Evolutionary conservation across 257 asterid genomes (phyloP), one percentile per base, ranked within the genome.

Genomic region (Petunia axillaris): DNA sequence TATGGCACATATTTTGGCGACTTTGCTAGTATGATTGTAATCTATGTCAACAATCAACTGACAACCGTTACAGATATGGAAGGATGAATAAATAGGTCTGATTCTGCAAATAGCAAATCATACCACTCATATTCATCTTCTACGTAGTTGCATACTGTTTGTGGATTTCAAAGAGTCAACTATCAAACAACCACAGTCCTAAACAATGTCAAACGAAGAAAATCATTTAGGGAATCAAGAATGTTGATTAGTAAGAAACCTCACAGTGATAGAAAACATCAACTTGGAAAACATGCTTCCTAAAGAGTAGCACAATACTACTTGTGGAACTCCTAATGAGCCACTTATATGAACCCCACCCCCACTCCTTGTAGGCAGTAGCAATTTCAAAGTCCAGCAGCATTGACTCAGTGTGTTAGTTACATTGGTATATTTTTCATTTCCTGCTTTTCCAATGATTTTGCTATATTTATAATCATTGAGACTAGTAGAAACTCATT

Each of bases 111-210:
- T 5, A 70, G 25, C 11, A 25, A 46, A 70, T 50, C 46, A n/a
- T 41, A 43, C 78, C 46, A 36, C 63, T 50, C 46, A 73, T 36
- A 50, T 35, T 50, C 46, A 73, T 48, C 78, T 50, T 50, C 62
- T 50, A 73, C 37, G 13, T 50, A 73, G 62, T 36, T 50, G 13
- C 36, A 39, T 65, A 65, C 50, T 8, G 1, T 52, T 52, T 0
- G 15, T 52, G 57, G 11, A 8, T 52, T 52, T 52, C 57, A 52
- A 52, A 8, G 57, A 52, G 57, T 52, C 15, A 52, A 13, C 57
- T 52, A 52, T 4, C 57, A 52, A 10, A 52, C 57, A 52, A 52
- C 57, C 15, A 25, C 25, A 52, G 1, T 52, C 4, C 57, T 52
- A 52, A 52, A 52, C 57, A 52, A 11, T 52, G 15, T 52, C 1